Evolutionary conservation across 495 filamentous ascomycete genomes (phyloP), one percentile per base, ranked within the genome.

Genomic region (Aspergillus cavernicola): DNA sequence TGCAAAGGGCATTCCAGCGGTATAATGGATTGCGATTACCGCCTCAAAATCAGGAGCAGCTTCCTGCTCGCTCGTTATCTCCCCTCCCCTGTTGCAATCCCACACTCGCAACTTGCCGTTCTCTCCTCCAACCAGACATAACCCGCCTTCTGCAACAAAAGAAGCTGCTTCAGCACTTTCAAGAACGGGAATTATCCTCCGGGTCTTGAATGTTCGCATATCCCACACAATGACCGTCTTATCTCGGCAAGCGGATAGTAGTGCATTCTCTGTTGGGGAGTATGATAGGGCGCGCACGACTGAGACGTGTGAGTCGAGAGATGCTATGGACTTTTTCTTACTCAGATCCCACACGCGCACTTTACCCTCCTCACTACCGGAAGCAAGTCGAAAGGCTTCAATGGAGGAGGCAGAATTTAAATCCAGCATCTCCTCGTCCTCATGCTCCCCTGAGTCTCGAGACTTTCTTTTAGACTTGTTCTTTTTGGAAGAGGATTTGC

Each of bases 171-270:
- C 93, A 15, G 97, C 76, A 38, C 83, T 81, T 66, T 99, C 93
- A 20, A 95, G 76, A 12, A 91, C 84, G 6, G 92, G 86, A 45
- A 96, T 85, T 1, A 95, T 86, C 32, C 83, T 87, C 38, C 85
- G 83, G n/a, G 78, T 68, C 62, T 90, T 92, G 90, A 92, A 97
- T 12, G 80, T 88, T 44, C 71, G 80, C 15, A 86, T 79, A 74
- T 95, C 89, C 90, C 91, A 97, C 53, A 95, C 68, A 44, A 92
- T 93, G 32, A 91, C 82, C 0, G 95, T 97, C 69, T 95, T 93
- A 73, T 99, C 93, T 70, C 93, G 79, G 63, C 89, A 85, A n/a
- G 85, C 90, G n/a, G 88, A 92, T 6, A 97, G 73, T 35, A 99
- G 70, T 11, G 82, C 77, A 66, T 89, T 85, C 55, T 89, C 83